phyloP scores from a whole-genome alignment of 768 basidiomycete species.

The Mycena latifolia region DNA sequence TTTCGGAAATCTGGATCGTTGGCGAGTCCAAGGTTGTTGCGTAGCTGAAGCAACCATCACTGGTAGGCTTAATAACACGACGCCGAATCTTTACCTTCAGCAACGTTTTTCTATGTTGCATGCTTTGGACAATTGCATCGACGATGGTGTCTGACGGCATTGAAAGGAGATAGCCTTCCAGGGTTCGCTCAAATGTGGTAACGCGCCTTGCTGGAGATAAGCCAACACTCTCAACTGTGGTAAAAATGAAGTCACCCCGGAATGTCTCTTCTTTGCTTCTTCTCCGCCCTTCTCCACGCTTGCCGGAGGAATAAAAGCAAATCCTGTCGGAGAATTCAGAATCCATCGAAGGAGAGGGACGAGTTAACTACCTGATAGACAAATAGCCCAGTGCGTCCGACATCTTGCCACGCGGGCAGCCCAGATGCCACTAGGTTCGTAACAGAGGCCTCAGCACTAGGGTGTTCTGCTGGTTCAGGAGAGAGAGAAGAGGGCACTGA shows the following conservation, averaged over 20 bases:
- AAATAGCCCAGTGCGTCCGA: too few species aligned
- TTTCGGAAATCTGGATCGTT: not conserved
- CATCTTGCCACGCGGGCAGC: too few species aligned
- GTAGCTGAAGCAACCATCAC: not conserved
- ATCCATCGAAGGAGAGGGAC: too few species aligned
- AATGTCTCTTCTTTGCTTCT: too few species aligned
- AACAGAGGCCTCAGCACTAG: too few species aligned
- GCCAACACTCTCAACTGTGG: not conserved
- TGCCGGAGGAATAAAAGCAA: not conserved
- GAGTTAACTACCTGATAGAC: too few species aligned
- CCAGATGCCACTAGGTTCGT: too few species aligned
- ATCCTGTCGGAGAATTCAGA: not conserved
- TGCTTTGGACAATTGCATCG: not conserved
- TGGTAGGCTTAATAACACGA: too few species aligned
- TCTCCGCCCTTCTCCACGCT: too few species aligned
- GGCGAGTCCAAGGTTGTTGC: not conserved
- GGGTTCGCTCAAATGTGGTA: not conserved
- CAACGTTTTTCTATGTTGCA: constrained; percentile 8
- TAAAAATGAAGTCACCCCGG: not conserved
- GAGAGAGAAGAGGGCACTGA: too few species aligned
- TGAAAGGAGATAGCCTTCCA: not conserved
- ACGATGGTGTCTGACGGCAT: constrained; percentile 3
- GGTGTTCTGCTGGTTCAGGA: too few species aligned
- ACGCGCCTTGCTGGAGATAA: too few species aligned
- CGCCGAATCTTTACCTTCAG: not conserved